phyloP scores from a whole-genome alignment of 768 basidiomycete species.

The Hortiboletus flavorubellus region DNA sequence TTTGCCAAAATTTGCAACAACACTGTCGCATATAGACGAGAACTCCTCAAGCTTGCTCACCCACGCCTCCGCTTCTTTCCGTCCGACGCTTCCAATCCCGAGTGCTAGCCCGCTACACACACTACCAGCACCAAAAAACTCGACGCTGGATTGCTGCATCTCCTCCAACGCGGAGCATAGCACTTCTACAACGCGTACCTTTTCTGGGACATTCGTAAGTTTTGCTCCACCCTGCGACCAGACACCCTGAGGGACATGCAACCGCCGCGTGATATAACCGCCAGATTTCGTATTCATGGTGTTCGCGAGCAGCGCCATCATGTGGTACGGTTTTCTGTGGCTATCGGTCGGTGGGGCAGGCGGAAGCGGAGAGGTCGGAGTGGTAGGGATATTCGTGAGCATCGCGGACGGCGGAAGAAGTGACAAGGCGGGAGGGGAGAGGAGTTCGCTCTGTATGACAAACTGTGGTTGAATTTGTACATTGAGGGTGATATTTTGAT shows the following conservation, averaged over 20 bases:
- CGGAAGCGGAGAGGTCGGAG: conserved; percentile 77
- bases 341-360: conserved; percentile 68
- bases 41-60: conserved; percentile 76
- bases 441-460: conserved; percentile 49
- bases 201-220: conserved; percentile 75
- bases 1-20: conserved; percentile 79
- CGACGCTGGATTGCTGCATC: conserved; percentile 64
- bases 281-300: conserved; percentile 80
- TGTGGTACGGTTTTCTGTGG: conserved; percentile 81
- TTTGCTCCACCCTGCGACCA: conserved; percentile 93
- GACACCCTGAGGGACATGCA: conserved; percentile 86
- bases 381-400: conserved; percentile 59
- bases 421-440: conserved; percentile 37
- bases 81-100: conserved; percentile 72
- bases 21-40: conserved; percentile 70
- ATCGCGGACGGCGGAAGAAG: conserved; percentile 46
- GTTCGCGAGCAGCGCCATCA: conserved; percentile 77
- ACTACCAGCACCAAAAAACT: conserved; percentile 75
- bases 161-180: conserved; percentile 78
- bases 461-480: conserved; percentile 48
- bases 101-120: conserved; percentile 70
- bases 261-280: conserved; percentile 81
- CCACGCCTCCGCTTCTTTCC: conserved; percentile 80
- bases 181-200: conserved; percentile 81
- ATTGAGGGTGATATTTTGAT: conserved; percentile 42